These are phyloP conservation scores for Chlamydomonas sp. DNA, from an alignment of 139 green algal genomes.

Conservation along the genomic window DNA sequence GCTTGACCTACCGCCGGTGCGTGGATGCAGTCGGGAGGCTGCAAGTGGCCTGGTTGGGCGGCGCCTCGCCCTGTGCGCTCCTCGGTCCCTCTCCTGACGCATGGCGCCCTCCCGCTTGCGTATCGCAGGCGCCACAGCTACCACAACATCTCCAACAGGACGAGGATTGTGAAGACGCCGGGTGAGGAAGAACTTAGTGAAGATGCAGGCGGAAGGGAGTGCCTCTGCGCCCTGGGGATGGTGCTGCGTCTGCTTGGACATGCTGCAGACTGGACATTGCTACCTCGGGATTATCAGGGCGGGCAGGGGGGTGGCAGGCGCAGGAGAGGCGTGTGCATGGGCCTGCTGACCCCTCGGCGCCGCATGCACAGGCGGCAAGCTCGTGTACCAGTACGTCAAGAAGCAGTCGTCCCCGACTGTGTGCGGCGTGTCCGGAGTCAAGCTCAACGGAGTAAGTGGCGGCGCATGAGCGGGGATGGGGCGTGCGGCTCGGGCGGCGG, in stretches of 20 bases:
- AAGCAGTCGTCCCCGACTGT: slow-evolving; percentile 77
- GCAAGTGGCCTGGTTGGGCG: neutral
- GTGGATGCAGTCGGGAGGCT: slow-evolving; percentile 42
- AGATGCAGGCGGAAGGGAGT: too few species aligned
- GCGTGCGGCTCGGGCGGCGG: too few species aligned
- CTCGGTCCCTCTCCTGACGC: too few species aligned
- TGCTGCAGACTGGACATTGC: slow-evolving; percentile 8
- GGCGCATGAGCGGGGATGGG: too few species aligned
- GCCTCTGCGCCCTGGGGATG: neutral
- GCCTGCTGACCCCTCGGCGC: too few species aligned
- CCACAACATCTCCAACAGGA: slow-evolving; percentile 88
- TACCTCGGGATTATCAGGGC: neutral
- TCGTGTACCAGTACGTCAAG: slow-evolving; percentile 84
- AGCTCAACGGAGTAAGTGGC: slow-evolving; percentile 71
- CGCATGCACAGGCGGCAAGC: slow-evolving; percentile 81
- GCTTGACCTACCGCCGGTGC: slow-evolving; percentile 53
- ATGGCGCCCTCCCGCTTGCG: too few species aligned
- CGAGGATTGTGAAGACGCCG: slow-evolving; percentile 83
- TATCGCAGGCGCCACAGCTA: slow-evolving; percentile 80
- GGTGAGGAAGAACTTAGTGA: too few species aligned
- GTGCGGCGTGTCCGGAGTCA: slow-evolving; percentile 69
- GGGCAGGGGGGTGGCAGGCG: too few species aligned
- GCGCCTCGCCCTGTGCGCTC: too few species aligned
- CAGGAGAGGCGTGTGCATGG: too few species aligned
- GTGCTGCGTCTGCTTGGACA: neutral